Conservation (phyloP, 1,284 basidiomycete species). For the Clitocybe nebularis region DNA sequence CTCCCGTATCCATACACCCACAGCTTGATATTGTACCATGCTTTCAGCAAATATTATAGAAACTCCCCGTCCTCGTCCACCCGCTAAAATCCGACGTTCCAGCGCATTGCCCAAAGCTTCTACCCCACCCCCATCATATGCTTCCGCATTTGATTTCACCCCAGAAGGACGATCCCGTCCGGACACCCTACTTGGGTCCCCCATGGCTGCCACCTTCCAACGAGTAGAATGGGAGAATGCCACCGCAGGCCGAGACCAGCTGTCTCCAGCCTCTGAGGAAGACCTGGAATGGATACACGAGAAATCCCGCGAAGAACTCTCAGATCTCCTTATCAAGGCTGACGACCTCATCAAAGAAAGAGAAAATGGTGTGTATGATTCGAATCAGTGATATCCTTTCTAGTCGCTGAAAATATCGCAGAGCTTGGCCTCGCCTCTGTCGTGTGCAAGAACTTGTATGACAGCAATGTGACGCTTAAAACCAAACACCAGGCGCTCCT, state of each 20-base stretch:
- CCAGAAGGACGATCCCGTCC: conserved; percentile 19
- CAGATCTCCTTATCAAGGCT: conserved; percentile 61
- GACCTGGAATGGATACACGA: conserved; percentile 52
- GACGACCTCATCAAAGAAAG: conserved; percentile 71
- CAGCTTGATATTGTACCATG: conserved; percentile 29
- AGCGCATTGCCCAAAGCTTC: conserved; percentile 21
- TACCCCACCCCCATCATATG: conserved; percentile 56
- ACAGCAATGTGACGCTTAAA: conserved; percentile 65
- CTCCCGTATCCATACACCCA: not conserved
- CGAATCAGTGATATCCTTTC: conserved; percentile 8
- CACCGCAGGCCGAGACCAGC: conserved; percentile 15
- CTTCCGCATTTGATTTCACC: conserved; percentile 23
- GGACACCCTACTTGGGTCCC: conserved; percentile 34
- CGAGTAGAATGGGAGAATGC: conserved; percentile 24
- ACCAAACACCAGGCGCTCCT: conserved; percentile 65
- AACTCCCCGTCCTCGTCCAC: conserved; percentile 54
- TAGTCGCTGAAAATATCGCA: conserved; percentile 26
- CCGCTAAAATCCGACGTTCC: conserved; percentile 50
- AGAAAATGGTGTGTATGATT: conserved; percentile 57
- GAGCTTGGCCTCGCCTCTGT: conserved; percentile 68
- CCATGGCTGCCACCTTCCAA: conserved; percentile 31
- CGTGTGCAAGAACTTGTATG: conserved; percentile 64
- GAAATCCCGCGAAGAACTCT: conserved; percentile 68
- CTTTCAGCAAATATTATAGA: conserved; percentile 40
- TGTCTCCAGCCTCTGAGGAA: conserved; percentile 20